These are phyloP conservation scores for Neckera pumila DNA, from an alignment of 225 moss, liverwort and hornwort genomes.

Conservation along the genomic window DNA sequence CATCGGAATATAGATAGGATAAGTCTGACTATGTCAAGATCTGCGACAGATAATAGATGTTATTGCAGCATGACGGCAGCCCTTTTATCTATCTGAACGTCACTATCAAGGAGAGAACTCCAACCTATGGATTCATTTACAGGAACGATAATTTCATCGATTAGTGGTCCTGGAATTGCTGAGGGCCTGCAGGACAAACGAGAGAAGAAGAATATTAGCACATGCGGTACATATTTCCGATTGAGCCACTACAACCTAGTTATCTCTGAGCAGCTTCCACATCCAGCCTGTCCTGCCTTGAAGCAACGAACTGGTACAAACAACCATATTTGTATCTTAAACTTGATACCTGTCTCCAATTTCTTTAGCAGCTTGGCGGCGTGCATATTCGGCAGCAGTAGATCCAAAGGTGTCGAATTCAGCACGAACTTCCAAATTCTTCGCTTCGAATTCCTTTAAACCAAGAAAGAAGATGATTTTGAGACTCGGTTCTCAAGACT, in stretches of 20 bases:
- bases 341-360: conserved; percentile 36
- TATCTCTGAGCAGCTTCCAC: background rate
- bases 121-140: conserved; percentile 69
- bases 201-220: background rate
- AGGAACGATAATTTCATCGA: conserved; percentile 69
- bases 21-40: background rate
- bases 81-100: background rate
- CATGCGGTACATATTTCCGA: background rate
- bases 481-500: background rate
- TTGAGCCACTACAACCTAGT: background rate
- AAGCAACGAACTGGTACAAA: background rate
- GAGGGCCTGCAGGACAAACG: conserved; percentile 45
- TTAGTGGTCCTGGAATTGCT: conserved; percentile 71
- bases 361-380: conserved; percentile 62
- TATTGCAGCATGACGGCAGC: background rate
- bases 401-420: conserved; percentile 86
- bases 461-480: background rate
- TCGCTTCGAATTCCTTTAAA: conserved; percentile 53
- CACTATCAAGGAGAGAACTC: background rate
- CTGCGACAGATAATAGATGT: background rate
- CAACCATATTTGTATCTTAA: background rate
- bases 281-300: background rate
- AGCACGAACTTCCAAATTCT: conserved; percentile 55
- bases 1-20: background rate
- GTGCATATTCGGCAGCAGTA: conserved; percentile 70